phyloP scores from a whole-genome alignment of 106 monocot genomes.

The Chionographis japonica region DNA sequence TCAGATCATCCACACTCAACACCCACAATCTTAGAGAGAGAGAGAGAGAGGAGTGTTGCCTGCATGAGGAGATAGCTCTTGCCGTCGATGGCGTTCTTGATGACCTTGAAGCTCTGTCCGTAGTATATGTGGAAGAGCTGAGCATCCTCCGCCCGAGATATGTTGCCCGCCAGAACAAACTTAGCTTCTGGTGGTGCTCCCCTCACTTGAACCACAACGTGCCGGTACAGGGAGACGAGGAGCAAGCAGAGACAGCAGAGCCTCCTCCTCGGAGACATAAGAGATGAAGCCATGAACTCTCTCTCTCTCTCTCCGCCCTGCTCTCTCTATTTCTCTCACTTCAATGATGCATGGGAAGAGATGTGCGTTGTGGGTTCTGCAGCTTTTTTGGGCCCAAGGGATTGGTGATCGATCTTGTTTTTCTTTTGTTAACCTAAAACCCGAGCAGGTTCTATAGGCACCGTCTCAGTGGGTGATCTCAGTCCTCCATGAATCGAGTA shows the following conservation, averaged over 20 bases:
- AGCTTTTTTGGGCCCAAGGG: too few species aligned
- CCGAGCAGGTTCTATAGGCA: too few species aligned
- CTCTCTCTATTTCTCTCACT: too few species aligned
- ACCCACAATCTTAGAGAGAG: background rate
- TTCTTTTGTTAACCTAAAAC: too few species aligned
- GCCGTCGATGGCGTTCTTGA: conserved; percentile 89
- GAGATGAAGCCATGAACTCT: too few species aligned
- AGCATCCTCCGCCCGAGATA: conserved; percentile 65
- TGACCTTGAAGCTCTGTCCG: conserved; percentile 95
- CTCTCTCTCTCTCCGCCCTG: too few species aligned
- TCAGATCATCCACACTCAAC: background rate
- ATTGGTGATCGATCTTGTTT: too few species aligned
- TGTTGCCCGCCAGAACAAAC: conserved; percentile 29
- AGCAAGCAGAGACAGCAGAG: conserved; percentile 2
- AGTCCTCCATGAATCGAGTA: too few species aligned
- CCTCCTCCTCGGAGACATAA: too few species aligned
- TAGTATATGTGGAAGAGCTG: conserved; percentile 82
- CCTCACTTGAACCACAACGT: background rate
- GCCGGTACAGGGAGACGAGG: background rate
- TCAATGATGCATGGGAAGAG: too few species aligned
- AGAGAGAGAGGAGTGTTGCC: conserved; percentile 19
- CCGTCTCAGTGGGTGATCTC: too few species aligned
- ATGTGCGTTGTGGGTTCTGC: too few species aligned
- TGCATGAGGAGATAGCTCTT: conserved; percentile 97
- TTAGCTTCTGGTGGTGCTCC: conserved; percentile 14